These are phyloP conservation scores for Aspergillus quadrilineatus DNA, from an alignment of 2,329 filamentous ascomycete species.

Conservation along the genomic window DNA sequence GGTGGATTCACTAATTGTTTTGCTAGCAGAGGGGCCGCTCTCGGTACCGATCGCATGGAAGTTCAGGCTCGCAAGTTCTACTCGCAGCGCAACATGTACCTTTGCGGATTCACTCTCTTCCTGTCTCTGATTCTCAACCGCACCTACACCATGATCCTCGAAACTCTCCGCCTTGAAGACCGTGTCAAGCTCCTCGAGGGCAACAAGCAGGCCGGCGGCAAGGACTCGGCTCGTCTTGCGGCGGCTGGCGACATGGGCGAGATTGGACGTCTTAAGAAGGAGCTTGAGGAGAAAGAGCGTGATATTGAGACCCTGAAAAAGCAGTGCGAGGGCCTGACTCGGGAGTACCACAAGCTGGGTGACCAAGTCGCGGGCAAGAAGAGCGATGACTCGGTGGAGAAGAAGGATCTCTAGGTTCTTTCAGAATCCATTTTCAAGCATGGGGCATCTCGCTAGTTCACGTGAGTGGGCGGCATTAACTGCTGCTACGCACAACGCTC, in stretches of 20 bases:
- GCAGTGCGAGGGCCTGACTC: constrained; percentile 78
- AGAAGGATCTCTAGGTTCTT: constrained; percentile 54
- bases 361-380: constrained; percentile 68
- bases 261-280: constrained; percentile 71
- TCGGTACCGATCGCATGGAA: constrained; percentile 94
- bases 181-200: constrained; percentile 82
- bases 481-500: not conserved
- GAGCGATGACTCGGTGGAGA: constrained; percentile 46
- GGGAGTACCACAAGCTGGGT: constrained; percentile 81
- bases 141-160: constrained; percentile 96
- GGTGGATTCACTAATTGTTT: constrained; percentile 9
- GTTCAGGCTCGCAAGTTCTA: constrained; percentile 99
- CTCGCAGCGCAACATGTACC: constrained; percentile 99
- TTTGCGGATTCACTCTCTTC: constrained; percentile 98
- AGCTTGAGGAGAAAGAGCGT: constrained; percentile 70
- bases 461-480: not conserved
- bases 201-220: constrained; percentile 57
- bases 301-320: constrained; percentile 89
- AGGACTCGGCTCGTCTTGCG: constrained; percentile 70
- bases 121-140: constrained; percentile 96
- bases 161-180: constrained; percentile 88
- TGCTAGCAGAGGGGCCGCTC: constrained; percentile 61
- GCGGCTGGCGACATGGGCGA: constrained; percentile 71
- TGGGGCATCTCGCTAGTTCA: not conserved
- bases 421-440: not conserved